Evolutionary conservation across 129 eudicot genomes (phyloP), one percentile per base, ranked within the genome.

Genomic region (Artemisia argyi): DNA sequence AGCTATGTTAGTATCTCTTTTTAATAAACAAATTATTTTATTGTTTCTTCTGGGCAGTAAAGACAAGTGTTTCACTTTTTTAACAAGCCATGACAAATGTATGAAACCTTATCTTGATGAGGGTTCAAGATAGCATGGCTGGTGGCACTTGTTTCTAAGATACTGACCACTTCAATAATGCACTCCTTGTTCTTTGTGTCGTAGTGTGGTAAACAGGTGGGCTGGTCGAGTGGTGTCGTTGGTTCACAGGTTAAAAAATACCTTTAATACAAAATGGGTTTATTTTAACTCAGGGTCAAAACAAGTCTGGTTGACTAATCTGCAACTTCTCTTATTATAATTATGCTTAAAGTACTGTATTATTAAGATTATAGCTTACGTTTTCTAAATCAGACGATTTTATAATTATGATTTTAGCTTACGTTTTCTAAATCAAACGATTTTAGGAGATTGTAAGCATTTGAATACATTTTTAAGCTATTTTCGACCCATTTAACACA

Each of bases 121-220:
- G 61, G 73, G 71, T 49, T 58, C 71, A 61, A 79, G 76, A 83
- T 47, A 67, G 81, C 64, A 76, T 82, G 82, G 83, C 78, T 79
- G 42, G 3, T 60, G 83, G 86, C 96, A 85, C 87, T 73, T 79
- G 70, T 83, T 81, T 81, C 85, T 9, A 85, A 35, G 74, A 67
- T 69, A 61, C 58, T 62, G 55, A 76, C 80, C 55, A 78, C 59
- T 81, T 55, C 73, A 66, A 75, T 75, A 68, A 57, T 75, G 65
- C 15, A 57, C 62, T 32, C 64, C 53, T 71, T 75, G 47, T 39
- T 83, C 66, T 59, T 11, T 58, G 61, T 60, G 61, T 56, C 3
- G 24, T 70, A 3, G n/a, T 39, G 42, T 64, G 8, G 35, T 26
- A 13, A 12, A 14, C 42, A 6, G 14, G 63, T 56, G 50, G 16